phyloP scores from a whole-genome alignment of 2,329 filamentous ascomycete species.

The Ascocoryne sarcoides region DNA sequence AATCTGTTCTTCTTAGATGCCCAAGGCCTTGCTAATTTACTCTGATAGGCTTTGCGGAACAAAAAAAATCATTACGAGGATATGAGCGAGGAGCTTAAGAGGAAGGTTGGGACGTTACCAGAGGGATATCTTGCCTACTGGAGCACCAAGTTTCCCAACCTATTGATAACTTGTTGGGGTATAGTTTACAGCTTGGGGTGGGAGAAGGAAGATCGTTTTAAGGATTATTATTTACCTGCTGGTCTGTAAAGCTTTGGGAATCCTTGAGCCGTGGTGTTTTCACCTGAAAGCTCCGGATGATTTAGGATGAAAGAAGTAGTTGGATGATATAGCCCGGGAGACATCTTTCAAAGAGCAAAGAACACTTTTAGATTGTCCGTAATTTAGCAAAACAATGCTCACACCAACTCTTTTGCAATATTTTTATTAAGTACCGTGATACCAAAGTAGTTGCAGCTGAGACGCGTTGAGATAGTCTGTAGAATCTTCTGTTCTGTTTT shows the following conservation, averaged over 20 bases:
- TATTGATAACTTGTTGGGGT: conserved; percentile 59
- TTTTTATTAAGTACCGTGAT: too few relatives aligned
- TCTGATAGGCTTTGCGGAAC: conserved; percentile 70
- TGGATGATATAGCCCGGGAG: neutral
- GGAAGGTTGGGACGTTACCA: conserved; percentile 52
- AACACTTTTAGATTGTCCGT: too few relatives aligned
- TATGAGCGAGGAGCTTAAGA: conserved; percentile 73
- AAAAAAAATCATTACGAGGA: conserved; percentile 98
- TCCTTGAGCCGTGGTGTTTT: neutral
- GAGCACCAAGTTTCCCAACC: conserved; percentile 55
- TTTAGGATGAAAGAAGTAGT: neutral
- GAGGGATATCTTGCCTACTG: conserved; percentile 62
- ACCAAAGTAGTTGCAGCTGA: too few relatives aligned
- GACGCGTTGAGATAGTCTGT: too few relatives aligned
- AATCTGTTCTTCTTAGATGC: neutral
- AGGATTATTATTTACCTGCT: conserved; percentile 55
- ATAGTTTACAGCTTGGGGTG: conserved; percentile 48
- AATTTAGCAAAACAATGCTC: too few relatives aligned
- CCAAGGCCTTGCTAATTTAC: neutral
- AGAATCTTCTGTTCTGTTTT: too few relatives aligned
- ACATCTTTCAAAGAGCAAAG: neutral
- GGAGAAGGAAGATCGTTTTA: conserved; percentile 48
- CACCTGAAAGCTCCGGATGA: too few relatives aligned
- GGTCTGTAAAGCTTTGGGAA: conserved; percentile 8
- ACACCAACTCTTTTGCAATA: too few relatives aligned